Percentiles rank a stretch among this genome's conserved stretches.
These are phyloP conservation scores for Globisporangium abappressorium DNA, from an alignment of 352 stramenopile genomes.

Conservation along the genomic window DNA sequence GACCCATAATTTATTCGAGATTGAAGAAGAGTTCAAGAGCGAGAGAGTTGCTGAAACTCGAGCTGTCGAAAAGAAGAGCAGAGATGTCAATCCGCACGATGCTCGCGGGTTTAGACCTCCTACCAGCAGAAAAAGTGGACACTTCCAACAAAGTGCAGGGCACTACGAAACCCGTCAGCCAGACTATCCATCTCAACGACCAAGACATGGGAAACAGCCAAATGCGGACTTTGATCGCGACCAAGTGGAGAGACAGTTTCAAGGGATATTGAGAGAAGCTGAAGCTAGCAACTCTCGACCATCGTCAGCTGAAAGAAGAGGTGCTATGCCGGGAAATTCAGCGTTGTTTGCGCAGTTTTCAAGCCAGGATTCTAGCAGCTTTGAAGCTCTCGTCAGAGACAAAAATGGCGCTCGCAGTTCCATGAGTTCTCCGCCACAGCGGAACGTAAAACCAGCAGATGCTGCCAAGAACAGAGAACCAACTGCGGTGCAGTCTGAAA, in stretches of 20 bases:
- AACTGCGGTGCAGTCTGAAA: background rate
- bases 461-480: background rate
- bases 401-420: background rate
- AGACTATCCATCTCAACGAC: slow-evolving; percentile 1
- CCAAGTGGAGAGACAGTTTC: slow-evolving; percentile 14
- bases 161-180: slow-evolving; percentile 5
- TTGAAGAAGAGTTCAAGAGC: slow-evolving; percentile 3
- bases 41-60: background rate
- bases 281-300: background rate
- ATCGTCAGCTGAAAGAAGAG: slow-evolving; percentile 1
- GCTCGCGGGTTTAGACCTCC: background rate
- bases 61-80: background rate
- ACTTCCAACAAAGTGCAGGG: background rate
- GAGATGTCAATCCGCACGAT: background rate
- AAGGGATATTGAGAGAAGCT: slow-evolving; percentile 11
- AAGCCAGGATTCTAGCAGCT: slow-evolving; percentile 1
- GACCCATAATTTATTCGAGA: background rate
- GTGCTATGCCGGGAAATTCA: background rate
- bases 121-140: background rate
- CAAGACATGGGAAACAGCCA: background rate
- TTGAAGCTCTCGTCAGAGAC: background rate
- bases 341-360: background rate
- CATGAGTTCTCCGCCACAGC: slow-evolving; percentile 3
- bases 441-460: slow-evolving; percentile 1
- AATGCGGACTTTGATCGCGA: slow-evolving; percentile 5